phyloP scores from a whole-genome alignment of 2,329 filamentous ascomycete genomes.

The Aureobasidium sp. region DNA sequence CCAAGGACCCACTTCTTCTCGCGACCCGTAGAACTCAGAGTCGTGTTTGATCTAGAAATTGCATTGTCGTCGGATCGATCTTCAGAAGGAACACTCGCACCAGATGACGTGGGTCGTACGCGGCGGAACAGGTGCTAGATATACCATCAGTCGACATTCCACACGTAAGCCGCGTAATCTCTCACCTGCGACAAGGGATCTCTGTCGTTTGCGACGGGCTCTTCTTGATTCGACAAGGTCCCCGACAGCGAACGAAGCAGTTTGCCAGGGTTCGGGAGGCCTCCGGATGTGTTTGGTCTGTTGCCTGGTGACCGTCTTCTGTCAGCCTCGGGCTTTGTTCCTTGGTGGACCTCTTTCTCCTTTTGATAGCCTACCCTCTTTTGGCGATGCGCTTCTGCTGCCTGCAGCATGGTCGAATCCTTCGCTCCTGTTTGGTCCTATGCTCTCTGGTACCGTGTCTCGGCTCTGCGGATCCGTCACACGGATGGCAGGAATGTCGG shows the following conservation, averaged over 20 bases:
- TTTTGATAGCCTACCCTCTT: conserved; percentile 3
- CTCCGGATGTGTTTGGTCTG: conserved; percentile 3
- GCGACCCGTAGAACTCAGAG: conserved; percentile 11
- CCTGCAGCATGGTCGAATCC: conserved; percentile 7
- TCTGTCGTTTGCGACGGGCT: conserved; percentile 31
- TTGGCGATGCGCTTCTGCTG: conserved; percentile 22
- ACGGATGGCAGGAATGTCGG: conserved; percentile 38
- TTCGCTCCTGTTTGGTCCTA: conserved; percentile 3
- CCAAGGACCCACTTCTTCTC: conserved; percentile 14
- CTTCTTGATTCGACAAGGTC: conserved; percentile 15
- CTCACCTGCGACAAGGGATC: conserved; percentile 63
- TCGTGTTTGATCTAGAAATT: conserved; percentile 5
- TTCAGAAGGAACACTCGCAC: conserved; percentile 39
- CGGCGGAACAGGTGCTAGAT: conserved; percentile 53
- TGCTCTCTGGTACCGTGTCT: conserved; percentile 25
- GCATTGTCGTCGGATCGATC: conserved; percentile 25
- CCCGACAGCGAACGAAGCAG: conserved; percentile 19
- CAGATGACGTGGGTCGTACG: conserved; percentile 35
- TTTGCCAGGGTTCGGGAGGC: neutral
- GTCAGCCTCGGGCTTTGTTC: conserved; percentile 1
- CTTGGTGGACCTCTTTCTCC: neutral
- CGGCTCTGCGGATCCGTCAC: conserved; percentile 36
- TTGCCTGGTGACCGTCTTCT: conserved; percentile 1
- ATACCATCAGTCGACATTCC: conserved; percentile 9
- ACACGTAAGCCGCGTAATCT: conserved; percentile 22